These are phyloP conservation scores for Diplosphaera chodatii DNA, from an alignment of 139 green algal species.

Conservation along the genomic window DNA sequence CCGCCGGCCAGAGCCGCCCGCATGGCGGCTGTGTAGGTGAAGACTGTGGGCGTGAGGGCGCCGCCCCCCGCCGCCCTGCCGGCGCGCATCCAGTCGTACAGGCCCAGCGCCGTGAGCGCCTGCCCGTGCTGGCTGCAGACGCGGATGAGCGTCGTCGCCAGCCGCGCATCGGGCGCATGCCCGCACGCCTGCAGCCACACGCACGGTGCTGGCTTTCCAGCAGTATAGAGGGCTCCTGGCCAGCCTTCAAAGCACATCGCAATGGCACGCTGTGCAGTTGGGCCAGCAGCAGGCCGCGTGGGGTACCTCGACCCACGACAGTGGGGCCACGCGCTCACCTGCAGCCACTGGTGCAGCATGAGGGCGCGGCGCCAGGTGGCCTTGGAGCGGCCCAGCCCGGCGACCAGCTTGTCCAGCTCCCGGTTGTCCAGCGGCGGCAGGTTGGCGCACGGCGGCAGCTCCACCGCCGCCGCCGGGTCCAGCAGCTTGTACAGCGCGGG, in stretches of 20 bases:
- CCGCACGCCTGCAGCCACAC: conserved; percentile 15
- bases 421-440: conserved; percentile 55
- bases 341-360: conserved; percentile 60
- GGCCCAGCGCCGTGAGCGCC: conserved; percentile 47
- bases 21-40: conserved; percentile 87
- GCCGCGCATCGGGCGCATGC: conserved; percentile 67
- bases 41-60: conserved; percentile 57
- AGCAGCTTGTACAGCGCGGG: conserved; percentile 35
- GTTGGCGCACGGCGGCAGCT: conserved; percentile 25
- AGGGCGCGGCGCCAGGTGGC: conserved; percentile 61
- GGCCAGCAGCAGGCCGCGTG: too few species aligned
- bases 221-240: too few species aligned
- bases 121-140: conserved; percentile 53
- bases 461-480: conserved; percentile 29
- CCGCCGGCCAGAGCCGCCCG: conserved; percentile 61
- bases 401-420: conserved; percentile 81
- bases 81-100: conserved; percentile 85
- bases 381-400: conserved; percentile 53
- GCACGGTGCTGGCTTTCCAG: too few species aligned
- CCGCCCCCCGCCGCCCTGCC: conserved; percentile 46
- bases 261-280: too few species aligned
- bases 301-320: too few species aligned
- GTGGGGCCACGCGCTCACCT: conserved; percentile 28
- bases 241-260: too few species aligned
- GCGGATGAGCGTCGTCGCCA: conserved; percentile 81